A percentile compares a stretch with the other conserved stretches of the same genome.
phyloP scores from a whole-genome alignment of 495 filamentous ascomycete genomes.

The Achaetomiella virescens region DNA sequence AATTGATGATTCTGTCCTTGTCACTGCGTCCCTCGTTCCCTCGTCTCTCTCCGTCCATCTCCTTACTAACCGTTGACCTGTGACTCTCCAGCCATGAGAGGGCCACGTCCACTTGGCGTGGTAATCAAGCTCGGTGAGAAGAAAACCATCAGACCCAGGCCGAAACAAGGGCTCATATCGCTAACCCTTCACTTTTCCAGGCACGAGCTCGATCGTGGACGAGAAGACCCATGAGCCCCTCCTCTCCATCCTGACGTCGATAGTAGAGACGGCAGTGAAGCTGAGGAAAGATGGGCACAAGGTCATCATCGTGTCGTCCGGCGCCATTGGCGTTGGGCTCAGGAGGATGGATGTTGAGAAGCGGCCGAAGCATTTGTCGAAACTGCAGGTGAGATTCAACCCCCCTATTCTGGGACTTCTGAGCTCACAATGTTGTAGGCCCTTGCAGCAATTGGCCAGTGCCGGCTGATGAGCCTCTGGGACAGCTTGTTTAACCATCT shows the following conservation, averaged over 20 bases:
- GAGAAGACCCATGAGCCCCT: conserved; percentile 97
- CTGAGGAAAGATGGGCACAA: conserved; percentile 85
- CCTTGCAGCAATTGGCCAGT: conserved; percentile 92
- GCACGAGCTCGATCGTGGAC: conserved; percentile 95
- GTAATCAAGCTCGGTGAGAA: conserved; percentile 92
- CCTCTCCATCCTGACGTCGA: conserved; percentile 77
- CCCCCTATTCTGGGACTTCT: not conserved
- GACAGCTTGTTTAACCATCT: conserved; percentile 85
- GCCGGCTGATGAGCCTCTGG: conserved; percentile 91
- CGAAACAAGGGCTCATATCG: not conserved
- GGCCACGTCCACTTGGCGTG: conserved; percentile 57
- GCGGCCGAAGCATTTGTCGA: conserved; percentile 79
- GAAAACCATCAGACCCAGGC: not conserved
- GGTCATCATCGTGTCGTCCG: conserved; percentile 92
- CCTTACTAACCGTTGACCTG: conserved; percentile 1
- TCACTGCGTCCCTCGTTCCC: not conserved
- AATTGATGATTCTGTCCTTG: not conserved
- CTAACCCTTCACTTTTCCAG: conserved; percentile 41
- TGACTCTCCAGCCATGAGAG: conserved; percentile 41
- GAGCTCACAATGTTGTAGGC: conserved; percentile 47
- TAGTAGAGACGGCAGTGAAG: conserved; percentile 85
- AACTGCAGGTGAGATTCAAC: conserved; percentile 66
- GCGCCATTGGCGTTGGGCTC: conserved; percentile 89
- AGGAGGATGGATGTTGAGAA: conserved; percentile 84
- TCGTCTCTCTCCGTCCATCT: not conserved